A percentile compares a stretch with the other conserved stretches of the same genome.
phyloP scores from a whole-genome alignment of 495 filamentous ascomycete genomes.

The Choiromyces venosus region DNA sequence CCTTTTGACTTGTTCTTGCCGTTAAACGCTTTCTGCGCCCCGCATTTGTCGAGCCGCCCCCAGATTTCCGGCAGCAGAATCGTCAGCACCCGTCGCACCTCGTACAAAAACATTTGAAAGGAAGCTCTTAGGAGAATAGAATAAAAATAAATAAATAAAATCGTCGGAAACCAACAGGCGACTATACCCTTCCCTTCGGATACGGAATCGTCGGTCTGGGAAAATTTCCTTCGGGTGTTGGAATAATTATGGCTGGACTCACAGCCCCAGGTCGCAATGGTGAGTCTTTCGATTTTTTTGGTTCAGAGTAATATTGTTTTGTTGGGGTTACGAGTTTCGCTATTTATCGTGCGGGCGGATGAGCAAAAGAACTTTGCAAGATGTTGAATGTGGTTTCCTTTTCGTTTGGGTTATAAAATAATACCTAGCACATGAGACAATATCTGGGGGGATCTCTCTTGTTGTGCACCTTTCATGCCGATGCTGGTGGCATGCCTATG shows the following conservation, averaged over 20 bases:
- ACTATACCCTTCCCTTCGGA: not conserved
- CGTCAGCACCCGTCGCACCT: not conserved
- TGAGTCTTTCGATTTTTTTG: conserved; percentile 33
- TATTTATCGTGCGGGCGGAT: conserved; percentile 11
- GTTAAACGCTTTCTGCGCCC: not conserved
- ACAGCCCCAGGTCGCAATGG: conserved; percentile 30
- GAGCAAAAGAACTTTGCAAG: conserved; percentile 20
- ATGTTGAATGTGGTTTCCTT: conserved; percentile 21
- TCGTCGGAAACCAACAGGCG: not conserved
- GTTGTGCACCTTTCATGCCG: conserved; percentile 17
- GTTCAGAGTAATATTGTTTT: conserved; percentile 22
- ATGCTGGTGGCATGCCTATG: conserved; percentile 13
- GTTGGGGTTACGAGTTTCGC: conserved; percentile 13
- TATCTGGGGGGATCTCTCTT: not conserved
- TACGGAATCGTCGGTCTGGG: not conserved
- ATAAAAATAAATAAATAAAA: not conserved
- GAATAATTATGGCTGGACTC: conserved; percentile 21
- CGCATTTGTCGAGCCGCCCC: not conserved
- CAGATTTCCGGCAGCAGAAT: not conserved
- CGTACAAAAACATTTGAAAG: not conserved
- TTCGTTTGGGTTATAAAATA: conserved; percentile 10
- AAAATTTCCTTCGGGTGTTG: not conserved
- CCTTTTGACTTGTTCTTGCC: not conserved
- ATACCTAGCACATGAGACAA: conserved; percentile 2
- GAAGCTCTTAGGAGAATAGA: not conserved